Evolutionary conservation across 2,329 filamentous ascomycete species (phyloP), one percentile per base, ranked within the genome.

Genomic region (Alternaria brassicae): DNA sequence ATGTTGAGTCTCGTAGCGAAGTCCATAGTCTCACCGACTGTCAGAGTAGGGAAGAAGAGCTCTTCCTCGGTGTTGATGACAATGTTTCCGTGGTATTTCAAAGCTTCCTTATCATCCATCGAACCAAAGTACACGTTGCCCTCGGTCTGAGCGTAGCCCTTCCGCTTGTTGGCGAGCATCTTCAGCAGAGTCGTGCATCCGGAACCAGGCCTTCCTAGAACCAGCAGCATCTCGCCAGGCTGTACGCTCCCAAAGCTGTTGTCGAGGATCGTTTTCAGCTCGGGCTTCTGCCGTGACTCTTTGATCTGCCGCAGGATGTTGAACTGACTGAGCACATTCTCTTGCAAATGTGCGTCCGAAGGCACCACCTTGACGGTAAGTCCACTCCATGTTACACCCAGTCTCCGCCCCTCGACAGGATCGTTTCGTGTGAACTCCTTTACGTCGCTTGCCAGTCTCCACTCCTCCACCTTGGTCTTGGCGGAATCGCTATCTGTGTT

Each of bases 31-130:
- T 84, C 74, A 13, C 80, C 81, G 1, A 85, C 83, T 0, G 82
- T 84, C 15, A 85, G 71, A 0, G 80, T 78, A 3, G 83, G 82
- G 56, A 82, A 85, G 67, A 83, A 83, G 0, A 81, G 81, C 52
- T 85, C 83, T 48, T 84, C 82, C 63, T 85, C 83, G 0, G 80
- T 83, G 60, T 85, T 85, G 77, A 68, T 96, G 10, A 83, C 92
- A 68, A 94, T 91, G 74, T 92, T 90, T 62, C 89, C 87, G 69
- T 91, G 92, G 79, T 95, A 95, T 7, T 74, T 79, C 65, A 92
- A 86, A 1, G 90, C 88, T 77, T 96, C 91, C 49, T 91, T 90
- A 10, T 90, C 85, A 73, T 81, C 70, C 84, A 87, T 66, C 91
- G 88, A 56, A 81, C 68, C 68, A 37, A 58, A 70, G 15, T 50